phyloP scores from a whole-genome alignment of 1,139 yeast species.

The Yarrowia galli region DNA sequence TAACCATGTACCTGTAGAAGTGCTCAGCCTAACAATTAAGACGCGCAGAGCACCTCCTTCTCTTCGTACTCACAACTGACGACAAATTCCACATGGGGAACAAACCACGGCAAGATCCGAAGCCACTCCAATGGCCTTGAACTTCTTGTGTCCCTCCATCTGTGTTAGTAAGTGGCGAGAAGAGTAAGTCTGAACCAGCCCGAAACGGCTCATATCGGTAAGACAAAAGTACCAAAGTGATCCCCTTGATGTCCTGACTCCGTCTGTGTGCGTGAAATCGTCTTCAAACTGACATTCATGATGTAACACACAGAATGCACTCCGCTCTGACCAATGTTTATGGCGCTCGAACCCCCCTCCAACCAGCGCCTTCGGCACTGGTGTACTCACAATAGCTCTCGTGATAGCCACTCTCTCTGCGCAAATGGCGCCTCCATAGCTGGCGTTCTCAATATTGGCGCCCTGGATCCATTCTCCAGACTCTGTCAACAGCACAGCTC shows the following conservation, averaged over 20 bases:
- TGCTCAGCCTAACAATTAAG: too few relatives aligned
- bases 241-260: neutral
- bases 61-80: constrained; percentile 69
- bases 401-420: constrained; percentile 87
- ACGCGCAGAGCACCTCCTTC: too few relatives aligned
- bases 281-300: too few relatives aligned
- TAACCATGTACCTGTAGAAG: too few relatives aligned
- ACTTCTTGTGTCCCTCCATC: constrained; percentile 57
- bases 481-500: constrained; percentile 70
- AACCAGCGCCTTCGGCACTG: neutral
- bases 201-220: too few relatives aligned
- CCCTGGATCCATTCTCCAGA: constrained; percentile 65
- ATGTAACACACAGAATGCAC: too few relatives aligned
- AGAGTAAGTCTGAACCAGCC: too few relatives aligned
- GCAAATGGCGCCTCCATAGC: constrained; percentile 87
- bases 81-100: constrained; percentile 93
- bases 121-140: constrained; percentile 73
- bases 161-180: constrained; percentile 42
- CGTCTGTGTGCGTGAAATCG: neutral
- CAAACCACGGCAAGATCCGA: constrained; percentile 67
- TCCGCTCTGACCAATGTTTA: too few relatives aligned
- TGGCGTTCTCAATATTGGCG: constrained; percentile 92
- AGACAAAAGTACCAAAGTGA: neutral
- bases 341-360: too few relatives aligned
- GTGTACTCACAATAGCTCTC: constrained; percentile 61